Conservation (phyloP, 2,329 filamentous ascomycete genomes). For the Alternaria arborescens region DNA sequence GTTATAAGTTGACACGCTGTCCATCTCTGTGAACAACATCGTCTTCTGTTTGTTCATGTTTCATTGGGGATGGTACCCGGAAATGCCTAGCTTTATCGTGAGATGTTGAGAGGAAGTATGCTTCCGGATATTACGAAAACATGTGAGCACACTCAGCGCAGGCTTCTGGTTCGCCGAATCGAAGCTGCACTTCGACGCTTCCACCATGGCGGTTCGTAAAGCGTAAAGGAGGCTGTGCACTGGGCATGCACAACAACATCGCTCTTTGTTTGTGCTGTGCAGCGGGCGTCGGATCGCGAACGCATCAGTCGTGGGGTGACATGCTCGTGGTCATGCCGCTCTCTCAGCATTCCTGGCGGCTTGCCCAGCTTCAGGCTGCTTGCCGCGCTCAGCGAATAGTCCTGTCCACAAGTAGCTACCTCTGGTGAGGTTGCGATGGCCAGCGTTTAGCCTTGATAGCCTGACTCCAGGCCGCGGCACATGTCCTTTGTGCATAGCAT, state of each 20-base stretch:
- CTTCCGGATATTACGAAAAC: conserved; percentile 1
- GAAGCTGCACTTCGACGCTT: neutral
- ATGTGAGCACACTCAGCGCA: conserved; percentile 3
- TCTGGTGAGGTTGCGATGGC: conserved; percentile 4
- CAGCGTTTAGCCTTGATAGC: neutral
- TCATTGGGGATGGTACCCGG: neutral
- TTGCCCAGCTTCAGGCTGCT: conserved; percentile 4
- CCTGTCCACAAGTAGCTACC: conserved; percentile 1
- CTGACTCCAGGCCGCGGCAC: neutral
- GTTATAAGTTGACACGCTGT: neutral
- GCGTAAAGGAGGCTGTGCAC: conserved; percentile 23
- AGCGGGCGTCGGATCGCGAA: conserved; percentile 16
- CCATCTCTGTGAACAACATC: neutral
- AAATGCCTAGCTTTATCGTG: conserved; percentile 7
- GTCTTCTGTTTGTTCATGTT: neutral
- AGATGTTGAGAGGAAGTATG: neutral
- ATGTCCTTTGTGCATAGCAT: neutral
- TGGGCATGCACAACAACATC: conserved; percentile 21
- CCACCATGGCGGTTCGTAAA: conserved; percentile 3
- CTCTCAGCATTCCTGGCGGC: conserved; percentile 4
- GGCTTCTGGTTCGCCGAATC: conserved; percentile 16
- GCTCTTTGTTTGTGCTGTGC: conserved; percentile 11
- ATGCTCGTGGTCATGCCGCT: conserved; percentile 17
- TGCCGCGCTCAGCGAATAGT: conserved; percentile 20
- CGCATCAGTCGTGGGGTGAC: conserved; percentile 13